Base-by-base conservation (phyloP, 2,329 filamentous ascomycete species). In the Trichoderma sp. region DNA sequence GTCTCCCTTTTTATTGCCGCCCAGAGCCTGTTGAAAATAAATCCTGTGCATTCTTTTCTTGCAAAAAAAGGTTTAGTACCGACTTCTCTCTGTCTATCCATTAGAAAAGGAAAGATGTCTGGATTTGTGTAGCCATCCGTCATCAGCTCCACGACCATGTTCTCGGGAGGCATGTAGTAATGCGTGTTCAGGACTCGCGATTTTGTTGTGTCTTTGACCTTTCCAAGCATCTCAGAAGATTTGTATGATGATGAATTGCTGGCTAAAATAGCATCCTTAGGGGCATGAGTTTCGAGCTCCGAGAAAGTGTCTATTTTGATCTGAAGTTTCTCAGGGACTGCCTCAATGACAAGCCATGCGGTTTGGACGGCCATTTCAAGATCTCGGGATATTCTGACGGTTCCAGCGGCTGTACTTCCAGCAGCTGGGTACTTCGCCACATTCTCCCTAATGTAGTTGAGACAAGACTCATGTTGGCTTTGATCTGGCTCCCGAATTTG, bases 41-140 rank as follows among this genome's bases (percentile, higher is more conserved):
- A 62, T 3, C 60, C 60, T n/a, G 60, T 62, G 32, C 60, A 62
- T 62, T 62, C 60, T 62, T 62, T 62, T 43, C 34, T 43, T 26
- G 60, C 60, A 34, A 62, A 62, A 43, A 62, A 62, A 1, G 60
- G 60, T 34, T 62, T 62, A 39, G 34, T 28, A 28, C 60, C 60
- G n/a, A 62, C 60, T 62, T 62, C 60, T 18, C 32, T 62, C 60
- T 62, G 60, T 62, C 60, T 62, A 28, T 62, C 34, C 60, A 62
- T 62, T 26, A 62, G 60, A 43, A 62, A 62, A 43, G 60, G 60
- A 15, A 62, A 62, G 60, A 62, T 62, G 34, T 62, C 60, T 62
- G 60, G 34, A 26, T 62, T 34, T 14, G 60, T 62, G 18, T 43
- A 39, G 11, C 60, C 32, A 43, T 62, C 32, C 26, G 60, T 39